phyloP scores from a whole-genome alignment of 371 early-diverging fungal species.

The Quaeritorhiza haematococci region DNA sequence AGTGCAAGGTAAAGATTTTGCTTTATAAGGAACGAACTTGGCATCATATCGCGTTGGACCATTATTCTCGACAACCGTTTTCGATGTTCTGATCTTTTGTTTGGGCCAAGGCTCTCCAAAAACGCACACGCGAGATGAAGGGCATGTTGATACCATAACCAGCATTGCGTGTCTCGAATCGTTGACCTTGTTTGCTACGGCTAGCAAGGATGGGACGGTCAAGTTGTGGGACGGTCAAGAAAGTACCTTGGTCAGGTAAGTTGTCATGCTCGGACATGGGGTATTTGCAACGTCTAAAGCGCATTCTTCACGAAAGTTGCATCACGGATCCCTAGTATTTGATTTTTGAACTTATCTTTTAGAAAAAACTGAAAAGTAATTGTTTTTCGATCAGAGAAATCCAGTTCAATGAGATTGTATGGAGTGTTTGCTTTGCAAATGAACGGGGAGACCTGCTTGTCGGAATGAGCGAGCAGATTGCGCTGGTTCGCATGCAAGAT shows the following conservation, averaged over 20 bases:
- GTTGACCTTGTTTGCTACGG: slow-evolving; percentile 27
- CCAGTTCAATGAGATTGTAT: slow-evolving; percentile 34
- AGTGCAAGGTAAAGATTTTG: too few relatives aligned
- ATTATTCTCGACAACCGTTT: too few relatives aligned
- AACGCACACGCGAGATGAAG: slow-evolving; percentile 2
- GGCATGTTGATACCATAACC: not conserved
- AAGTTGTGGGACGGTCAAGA: slow-evolving; percentile 40
- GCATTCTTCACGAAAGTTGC: not conserved
- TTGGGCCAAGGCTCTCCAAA: not conserved
- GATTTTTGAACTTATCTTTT: too few relatives aligned
- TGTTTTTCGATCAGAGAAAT: slow-evolving; percentile 23
- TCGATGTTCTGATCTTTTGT: too few relatives aligned
- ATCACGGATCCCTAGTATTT: too few relatives aligned
- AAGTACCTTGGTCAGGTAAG: slow-evolving; percentile 14
- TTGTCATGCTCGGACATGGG: not conserved
- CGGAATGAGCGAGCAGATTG: slow-evolving; percentile 34
- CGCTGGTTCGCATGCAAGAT: slow-evolving; percentile 36
- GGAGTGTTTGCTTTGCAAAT: slow-evolving; percentile 35
- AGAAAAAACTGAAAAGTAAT: not conserved
- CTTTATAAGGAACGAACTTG: too few relatives aligned
- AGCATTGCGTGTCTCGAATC: not conserved
- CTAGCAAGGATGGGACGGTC: slow-evolving; percentile 36
- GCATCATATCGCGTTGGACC: too few relatives aligned
- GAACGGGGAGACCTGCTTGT: slow-evolving; percentile 39
- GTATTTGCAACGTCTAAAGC: not conserved